Evolutionary conservation across 2,329 filamentous ascomycete species (phyloP), one percentile per base, ranked within the genome.

Genomic region (Exophiala phaeomuriformis): DNA sequence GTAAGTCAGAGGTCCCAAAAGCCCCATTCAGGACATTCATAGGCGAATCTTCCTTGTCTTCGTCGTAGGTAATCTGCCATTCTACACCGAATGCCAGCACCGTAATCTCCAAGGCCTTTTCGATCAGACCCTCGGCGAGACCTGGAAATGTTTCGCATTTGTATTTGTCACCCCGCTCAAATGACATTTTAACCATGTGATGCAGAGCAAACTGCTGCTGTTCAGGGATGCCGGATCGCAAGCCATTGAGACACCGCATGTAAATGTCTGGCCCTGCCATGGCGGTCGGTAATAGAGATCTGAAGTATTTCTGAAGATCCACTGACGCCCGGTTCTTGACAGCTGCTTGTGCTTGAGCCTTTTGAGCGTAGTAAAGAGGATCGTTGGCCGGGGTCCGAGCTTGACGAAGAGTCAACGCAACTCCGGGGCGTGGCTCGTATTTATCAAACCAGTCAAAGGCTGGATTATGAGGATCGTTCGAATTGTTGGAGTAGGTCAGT

Each of bases 121-220:
- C 86, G 51, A 95, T 83, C 6, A 98, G 77, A 2, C 88, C 87
- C 69, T 97, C 93, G 0, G 89, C 88, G 30, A 98, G 77, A 6
- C 88, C 85, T 1, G 88, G 85, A 63, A 96, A 97, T 3, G 88
- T 87, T 63, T 95, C 90, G 61, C 97, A 96, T 56, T 88, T 86
- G 71, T 95, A 96, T 69, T 95, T 95, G 67, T 97, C 93, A 43
- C 91, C 91, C 41, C 90, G 82, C 69, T 97, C 90, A 65, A 85
- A 93, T 0, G 90, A 96, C 30, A 97, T 96, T 67, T 95, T 95
- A 55, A 97, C 90, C 3, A 97, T 74, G 64, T 97, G 91, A 64
- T 95, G 89, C 7, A 97, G 75, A 0, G 90, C 91, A 70, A 94
- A 97, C n/a, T 88, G 84, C 64, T 96, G 86, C 67, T 98, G 91